Evolutionary conservation across 495 filamentous ascomycete species (phyloP), one percentile per base, ranked within the genome.

Genomic region (Pseudoneurospora amorphoporcata): DNA sequence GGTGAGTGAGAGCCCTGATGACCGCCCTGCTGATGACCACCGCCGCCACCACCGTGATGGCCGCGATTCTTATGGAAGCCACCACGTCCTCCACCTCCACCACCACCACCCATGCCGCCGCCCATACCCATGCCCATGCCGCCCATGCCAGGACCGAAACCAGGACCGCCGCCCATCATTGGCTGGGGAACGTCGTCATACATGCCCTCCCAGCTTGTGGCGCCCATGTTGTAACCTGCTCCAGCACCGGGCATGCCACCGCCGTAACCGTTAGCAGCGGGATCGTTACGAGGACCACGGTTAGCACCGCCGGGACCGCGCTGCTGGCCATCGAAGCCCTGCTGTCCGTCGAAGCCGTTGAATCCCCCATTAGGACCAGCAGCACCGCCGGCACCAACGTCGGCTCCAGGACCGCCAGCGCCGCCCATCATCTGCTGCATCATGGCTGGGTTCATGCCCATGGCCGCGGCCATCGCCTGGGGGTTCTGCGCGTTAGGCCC

Each of bases 171-270:
- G 74, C 87, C 87, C 68, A 90, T 87, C 72, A 90, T 89, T 9
- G 94, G 94, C 77, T 94, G 94, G 32, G 96, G 96, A 2, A 97
- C 94, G 79, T 98, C 95, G 79, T 99, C 95, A 80, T 99, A 99
- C 95, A 99, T 99, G 71, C 95, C 95, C 81, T 99, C 95, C 95
- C 95, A 98, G 32, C 91, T 93, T 32, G 92, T 94, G 35, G 91
- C 88, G 82, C 75, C 76, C 68, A 72, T 73, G 68, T 76, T 76
- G 72, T 75, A 74, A 29, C 71, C 72, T 1, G 68, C 75, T 40
- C 78, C 72, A 70, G 74, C 70, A 69, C 79, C 72, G 65, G 79
- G 76, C 71, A 76, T 77, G 23, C 79, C 82, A 39, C 77, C 77
- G 38, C 79, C 76, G 41, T 79, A 79, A 45, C 74, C 77, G 72